Base-by-base conservation (phyloP, 1,139 yeast genomes). In the Yamadazyma sp. region DNA sequence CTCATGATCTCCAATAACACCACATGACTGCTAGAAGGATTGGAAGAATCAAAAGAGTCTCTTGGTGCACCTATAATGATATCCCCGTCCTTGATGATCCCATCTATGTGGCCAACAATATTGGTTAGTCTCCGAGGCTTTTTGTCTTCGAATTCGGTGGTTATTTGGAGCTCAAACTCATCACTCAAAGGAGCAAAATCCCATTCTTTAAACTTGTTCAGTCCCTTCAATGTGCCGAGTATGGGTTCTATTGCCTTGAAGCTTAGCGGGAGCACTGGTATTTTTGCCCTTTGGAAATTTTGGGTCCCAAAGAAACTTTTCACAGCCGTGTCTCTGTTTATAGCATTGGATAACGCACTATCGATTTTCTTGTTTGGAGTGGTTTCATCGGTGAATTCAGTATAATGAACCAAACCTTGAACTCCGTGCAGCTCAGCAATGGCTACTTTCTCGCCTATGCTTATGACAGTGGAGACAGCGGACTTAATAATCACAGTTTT, bases 11-110 rank as follows among this genome's bases (percentile, higher is more conserved):
- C 76, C 28, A 71, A 53, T 39, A 71, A 40, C 9, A 71, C 50
- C 1, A 69, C 76, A 41, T 70, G 76, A 7, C 65, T 64, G 41
- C 73, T 65, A 34, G 64, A 52, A 1, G 74, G 74, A 43, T 66
- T 64, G 0, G 65, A 48, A 0, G 64, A 52, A 0, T 73, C 64
- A 31, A 66, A 57, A 2, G 71, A 60, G 42, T 71, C 77, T 33
- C 76, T 53, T 9, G 65, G 55, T 2, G 73, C 70, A 0, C 76
- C 77, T 38, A 71, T 63, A 1, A 71, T 53, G 9, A 71, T 59
- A 33, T 61, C 70, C 5, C 73, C 73, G 48, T 70, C 76, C 37
- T 61, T 60, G 34, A 70, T 54, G 3, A 70, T 62, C 0, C 76
- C 76, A 15, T 63, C 57, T 4, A 70, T 44, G 3, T 61, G 42